Evolutionary conservation across 2,329 filamentous ascomycete species (phyloP).

Genomic region (Sporothrix sp.): DNA sequence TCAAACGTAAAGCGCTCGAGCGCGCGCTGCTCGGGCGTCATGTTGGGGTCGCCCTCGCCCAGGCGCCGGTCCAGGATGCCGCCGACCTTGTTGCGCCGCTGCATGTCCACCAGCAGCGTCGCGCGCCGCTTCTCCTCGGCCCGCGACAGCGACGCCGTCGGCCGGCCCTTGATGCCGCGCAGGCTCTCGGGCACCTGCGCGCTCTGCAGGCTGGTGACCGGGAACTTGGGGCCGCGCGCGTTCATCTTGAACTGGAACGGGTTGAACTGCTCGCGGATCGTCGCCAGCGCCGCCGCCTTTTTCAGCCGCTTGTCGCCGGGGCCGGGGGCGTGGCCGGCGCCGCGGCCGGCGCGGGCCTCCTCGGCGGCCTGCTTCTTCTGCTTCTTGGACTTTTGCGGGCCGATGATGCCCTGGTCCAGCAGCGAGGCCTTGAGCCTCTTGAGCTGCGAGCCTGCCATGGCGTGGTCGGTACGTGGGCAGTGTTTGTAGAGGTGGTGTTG

Average conservation of each 20-base stretch:
- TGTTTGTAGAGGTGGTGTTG: too few species aligned
- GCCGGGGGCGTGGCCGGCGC: slow-evolving; percentile 25
- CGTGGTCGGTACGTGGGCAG: slow-evolving; percentile 18
- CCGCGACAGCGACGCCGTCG: slow-evolving; percentile 72
- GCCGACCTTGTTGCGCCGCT: slow-evolving; percentile 79
- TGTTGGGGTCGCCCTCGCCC: slow-evolving; percentile 86
- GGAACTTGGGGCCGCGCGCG: slow-evolving; percentile 70
- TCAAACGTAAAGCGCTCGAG: slow-evolving; percentile 83
- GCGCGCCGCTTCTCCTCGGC: slow-evolving; percentile 81
- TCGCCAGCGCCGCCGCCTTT: slow-evolving; percentile 66
- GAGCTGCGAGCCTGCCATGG: slow-evolving; percentile 90
- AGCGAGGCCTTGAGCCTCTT: slow-evolving; percentile 92
- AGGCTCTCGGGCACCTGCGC: slow-evolving; percentile 37
- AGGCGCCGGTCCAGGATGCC: slow-evolving; percentile 89
- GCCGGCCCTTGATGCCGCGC: slow-evolving; percentile 59
- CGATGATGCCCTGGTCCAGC: slow-evolving; percentile 78
- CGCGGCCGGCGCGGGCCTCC: slow-evolving; percentile 43
- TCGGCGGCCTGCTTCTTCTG: slow-evolving; percentile 68
- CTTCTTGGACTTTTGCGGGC: slow-evolving; percentile 91
- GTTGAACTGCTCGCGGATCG: slow-evolving; percentile 93
- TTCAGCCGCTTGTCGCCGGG: slow-evolving; percentile 63
- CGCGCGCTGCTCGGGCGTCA: slow-evolving; percentile 89
- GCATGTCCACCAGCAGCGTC: slow-evolving; percentile 83
- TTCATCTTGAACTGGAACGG: slow-evolving; percentile 89
- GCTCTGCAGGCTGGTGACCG: slow-evolving; percentile 61